Evolutionary conservation across 257 asterid species (phyloP).

Genomic region (Gentiana straminea): DNA sequence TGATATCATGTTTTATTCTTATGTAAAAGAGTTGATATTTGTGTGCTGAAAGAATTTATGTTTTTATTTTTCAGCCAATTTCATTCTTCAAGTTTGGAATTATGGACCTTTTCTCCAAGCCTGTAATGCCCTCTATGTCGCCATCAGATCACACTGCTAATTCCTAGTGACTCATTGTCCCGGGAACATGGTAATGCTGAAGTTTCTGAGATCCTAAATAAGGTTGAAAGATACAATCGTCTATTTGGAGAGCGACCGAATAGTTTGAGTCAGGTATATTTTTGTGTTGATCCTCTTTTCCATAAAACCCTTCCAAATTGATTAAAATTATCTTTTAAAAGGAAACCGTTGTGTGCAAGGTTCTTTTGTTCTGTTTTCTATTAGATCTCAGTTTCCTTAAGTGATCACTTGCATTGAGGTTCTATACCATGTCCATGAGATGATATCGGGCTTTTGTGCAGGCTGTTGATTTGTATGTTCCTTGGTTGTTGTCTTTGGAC

Average conservation of each 20-base stretch:
- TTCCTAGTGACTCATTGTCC: conserved; percentile 62
- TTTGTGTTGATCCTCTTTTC: background rate
- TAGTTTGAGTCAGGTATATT: conserved; percentile 65
- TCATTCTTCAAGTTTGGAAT: conserved; percentile 82
- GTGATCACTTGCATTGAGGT: too few species aligned
- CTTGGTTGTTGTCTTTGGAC: too few species aligned
- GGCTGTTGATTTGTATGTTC: too few species aligned
- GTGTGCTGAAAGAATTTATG: too few species aligned
- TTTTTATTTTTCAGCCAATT: conserved; percentile 38
- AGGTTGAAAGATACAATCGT: conserved; percentile 69
- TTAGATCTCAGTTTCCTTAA: too few species aligned
- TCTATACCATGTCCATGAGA: too few species aligned
- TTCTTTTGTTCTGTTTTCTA: background rate
- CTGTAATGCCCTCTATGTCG: conserved; percentile 89
- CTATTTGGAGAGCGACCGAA: conserved; percentile 43
- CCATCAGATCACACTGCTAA: conserved; percentile 76
- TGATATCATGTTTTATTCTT: too few species aligned
- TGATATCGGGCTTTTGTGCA: too few species aligned
- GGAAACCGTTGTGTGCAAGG: background rate
- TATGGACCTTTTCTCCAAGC: conserved; percentile 72
- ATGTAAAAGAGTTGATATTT: too few species aligned
- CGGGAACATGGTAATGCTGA: conserved; percentile 33
- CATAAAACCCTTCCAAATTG: background rate
- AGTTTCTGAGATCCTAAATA: conserved; percentile 42
- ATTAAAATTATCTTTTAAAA: background rate